phyloP scores from a whole-genome alignment of 129 eudicot species.

The Tanacetum coccineum region DNA sequence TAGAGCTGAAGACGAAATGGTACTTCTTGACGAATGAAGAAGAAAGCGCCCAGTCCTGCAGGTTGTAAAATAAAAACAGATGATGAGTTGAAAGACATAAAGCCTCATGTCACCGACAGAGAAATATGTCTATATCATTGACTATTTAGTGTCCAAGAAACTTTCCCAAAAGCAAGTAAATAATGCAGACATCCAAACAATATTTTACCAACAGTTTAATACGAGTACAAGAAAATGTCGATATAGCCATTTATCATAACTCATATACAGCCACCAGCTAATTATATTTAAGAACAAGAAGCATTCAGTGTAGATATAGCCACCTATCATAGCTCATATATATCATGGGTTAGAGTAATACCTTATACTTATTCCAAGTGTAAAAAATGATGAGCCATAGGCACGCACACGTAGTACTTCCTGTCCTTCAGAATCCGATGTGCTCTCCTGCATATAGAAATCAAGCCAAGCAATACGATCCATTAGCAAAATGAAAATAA shows the following conservation, averaged over 20 bases:
- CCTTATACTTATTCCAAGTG: slow-evolving; percentile 93
- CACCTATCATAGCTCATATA: neutral
- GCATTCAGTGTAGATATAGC: neutral
- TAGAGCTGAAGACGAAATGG: slow-evolving; percentile 59
- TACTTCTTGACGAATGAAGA: slow-evolving; percentile 77
- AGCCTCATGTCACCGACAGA: too few relatives aligned
- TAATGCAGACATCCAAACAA: too few relatives aligned
- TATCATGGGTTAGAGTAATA: slow-evolving; percentile 23
- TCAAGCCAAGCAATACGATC: slow-evolving; percentile 4
- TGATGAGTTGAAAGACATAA: neutral
- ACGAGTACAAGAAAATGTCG: too few relatives aligned
- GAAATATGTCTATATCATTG: too few relatives aligned
- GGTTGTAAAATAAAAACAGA: slow-evolving; percentile 4
- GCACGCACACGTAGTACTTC: slow-evolving; percentile 93
- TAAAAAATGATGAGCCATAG: slow-evolving; percentile 87
- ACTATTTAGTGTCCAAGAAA: too few relatives aligned
- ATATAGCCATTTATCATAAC: too few relatives aligned
- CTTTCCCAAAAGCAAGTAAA: too few relatives aligned
- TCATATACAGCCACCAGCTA: neutral
- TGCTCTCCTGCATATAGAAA: slow-evolving; percentile 41
- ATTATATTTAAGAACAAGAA: slow-evolving; percentile 10
- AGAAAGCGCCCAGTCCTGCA: slow-evolving; percentile 89
- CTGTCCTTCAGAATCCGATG: slow-evolving; percentile 53
- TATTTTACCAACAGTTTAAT: too few relatives aligned
- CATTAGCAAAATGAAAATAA: slow-evolving; percentile 14